Percentiles rank a stretch among this genome's conserved stretches.
phyloP scores from a whole-genome alignment of 441 rosid species.

The Syzygium malaccense region DNA sequence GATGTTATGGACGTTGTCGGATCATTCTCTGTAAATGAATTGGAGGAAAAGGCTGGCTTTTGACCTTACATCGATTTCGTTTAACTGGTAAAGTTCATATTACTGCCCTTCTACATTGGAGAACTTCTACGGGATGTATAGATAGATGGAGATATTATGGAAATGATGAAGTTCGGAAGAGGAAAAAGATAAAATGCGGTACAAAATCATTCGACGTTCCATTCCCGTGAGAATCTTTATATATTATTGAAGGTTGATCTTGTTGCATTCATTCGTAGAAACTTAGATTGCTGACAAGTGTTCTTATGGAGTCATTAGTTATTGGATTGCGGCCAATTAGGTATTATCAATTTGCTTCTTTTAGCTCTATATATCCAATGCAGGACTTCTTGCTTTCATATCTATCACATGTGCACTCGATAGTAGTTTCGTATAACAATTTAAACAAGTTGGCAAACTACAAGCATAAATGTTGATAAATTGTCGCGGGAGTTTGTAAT shows the following conservation, averaged over 20 bases:
- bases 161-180: no score
- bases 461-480: no score
- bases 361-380: no score
- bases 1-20: not conserved
- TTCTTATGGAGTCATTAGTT: not conserved
- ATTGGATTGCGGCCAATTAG: not conserved
- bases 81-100: not conserved
- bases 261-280: not conserved
- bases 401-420: no score
- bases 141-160: not conserved
- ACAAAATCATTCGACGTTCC: no score
- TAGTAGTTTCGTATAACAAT: no score
- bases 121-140: not conserved
- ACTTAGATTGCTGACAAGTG: not conserved
- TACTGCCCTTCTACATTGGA: not conserved
- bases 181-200: no score
- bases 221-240: not conserved
- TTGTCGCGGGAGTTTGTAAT: no score
- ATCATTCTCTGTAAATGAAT: not conserved
- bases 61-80: not conserved
- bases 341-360: no score
- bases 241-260: not conserved
- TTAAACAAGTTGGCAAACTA: no score
- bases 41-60: not conserved
- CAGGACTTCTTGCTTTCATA: no score